Conservation (phyloP, 2,329 filamentous ascomycete species). For the Alternaria sp. region DNA sequence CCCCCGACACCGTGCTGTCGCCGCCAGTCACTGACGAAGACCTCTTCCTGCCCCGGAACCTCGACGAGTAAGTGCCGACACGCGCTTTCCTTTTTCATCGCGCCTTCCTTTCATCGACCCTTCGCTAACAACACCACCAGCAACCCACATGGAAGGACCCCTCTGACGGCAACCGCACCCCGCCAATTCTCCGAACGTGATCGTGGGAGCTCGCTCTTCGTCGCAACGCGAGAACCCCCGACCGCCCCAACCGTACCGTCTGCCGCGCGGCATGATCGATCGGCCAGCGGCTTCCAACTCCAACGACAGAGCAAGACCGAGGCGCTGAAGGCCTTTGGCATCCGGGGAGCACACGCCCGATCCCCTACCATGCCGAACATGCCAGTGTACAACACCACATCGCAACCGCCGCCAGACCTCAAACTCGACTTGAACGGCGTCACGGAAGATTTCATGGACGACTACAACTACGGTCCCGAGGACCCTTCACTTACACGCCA, state of each 20-base stretch:
- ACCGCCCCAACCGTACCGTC: conserved; percentile 3
- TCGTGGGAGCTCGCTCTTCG: conserved; percentile 30
- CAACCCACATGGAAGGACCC: conserved; percentile 45
- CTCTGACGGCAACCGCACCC: conserved; percentile 34
- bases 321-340: conserved; percentile 29
- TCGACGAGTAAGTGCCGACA: conserved; percentile 45
- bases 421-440: conserved; percentile 47
- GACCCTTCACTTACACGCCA: conserved; percentile 32
- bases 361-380: conserved; percentile 50
- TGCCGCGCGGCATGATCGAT: conserved; percentile 45
- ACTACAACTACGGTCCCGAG: conserved; percentile 39
- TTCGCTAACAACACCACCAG: conserved; percentile 31
- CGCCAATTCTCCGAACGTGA: conserved; percentile 26
- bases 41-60: conserved; percentile 45
- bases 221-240: conserved; percentile 15
- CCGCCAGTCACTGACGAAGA: conserved; percentile 44
- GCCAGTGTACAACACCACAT: conserved; percentile 40
- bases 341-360: conserved; percentile 33
- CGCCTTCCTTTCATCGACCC: not conserved
- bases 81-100: conserved; percentile 1
- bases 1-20: conserved; percentile 32
- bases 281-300: conserved; percentile 43
- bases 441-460: conserved; percentile 46
- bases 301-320: conserved; percentile 34
- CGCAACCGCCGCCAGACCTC: conserved; percentile 40